A percentile compares a stretch with the other conserved stretches of the same genome.
These are phyloP conservation scores for Flammula alnicola DNA, from an alignment of 1,284 basidiomycete species.

Conservation along the genomic window DNA sequence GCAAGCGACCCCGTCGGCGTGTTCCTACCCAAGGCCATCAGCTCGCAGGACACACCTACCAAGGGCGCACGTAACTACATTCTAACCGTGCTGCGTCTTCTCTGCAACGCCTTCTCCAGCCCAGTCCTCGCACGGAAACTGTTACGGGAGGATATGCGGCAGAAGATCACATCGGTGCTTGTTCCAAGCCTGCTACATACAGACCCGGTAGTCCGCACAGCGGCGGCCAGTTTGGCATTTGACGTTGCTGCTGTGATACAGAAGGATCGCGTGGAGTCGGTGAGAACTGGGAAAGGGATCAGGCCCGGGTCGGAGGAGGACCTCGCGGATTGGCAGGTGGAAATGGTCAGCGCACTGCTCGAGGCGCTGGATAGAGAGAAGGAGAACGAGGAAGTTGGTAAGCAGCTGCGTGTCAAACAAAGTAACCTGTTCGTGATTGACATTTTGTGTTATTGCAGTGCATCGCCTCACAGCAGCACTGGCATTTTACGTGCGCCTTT, in stretches of 20 bases:
- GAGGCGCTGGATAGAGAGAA: slow-evolving; percentile 76
- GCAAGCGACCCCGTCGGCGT: slow-evolving; percentile 43
- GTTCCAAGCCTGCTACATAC: slow-evolving; percentile 71
- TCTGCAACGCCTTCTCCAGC: slow-evolving; percentile 76
- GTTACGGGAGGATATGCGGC: slow-evolving; percentile 43
- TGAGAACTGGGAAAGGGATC: slow-evolving; percentile 40
- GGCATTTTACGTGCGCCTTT: slow-evolving; percentile 65
- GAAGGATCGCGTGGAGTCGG: slow-evolving; percentile 50
- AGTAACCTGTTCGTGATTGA: background rate
- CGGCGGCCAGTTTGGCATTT: slow-evolving; percentile 83
- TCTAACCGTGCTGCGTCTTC: slow-evolving; percentile 73
- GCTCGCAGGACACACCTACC: slow-evolving; percentile 32
- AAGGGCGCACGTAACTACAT: slow-evolving; percentile 56
- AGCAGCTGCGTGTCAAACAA: slow-evolving; percentile 37
- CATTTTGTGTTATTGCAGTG: slow-evolving; percentile 47
- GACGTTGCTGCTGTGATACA: slow-evolving; percentile 75
- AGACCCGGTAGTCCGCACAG: slow-evolving; percentile 72
- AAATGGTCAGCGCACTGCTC: slow-evolving; percentile 78
- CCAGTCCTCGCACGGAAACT: slow-evolving; percentile 56
- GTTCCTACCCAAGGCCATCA: slow-evolving; percentile 49
- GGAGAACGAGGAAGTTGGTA: slow-evolving; percentile 79
- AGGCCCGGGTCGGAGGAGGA: slow-evolving; percentile 45
- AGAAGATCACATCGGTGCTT: slow-evolving; percentile 52
- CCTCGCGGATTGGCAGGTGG: slow-evolving; percentile 83
- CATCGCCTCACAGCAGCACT: slow-evolving; percentile 81